Evolutionary conservation across 805 yeast genomes (phyloP).

Genomic region (Metschnikowia lochheadii): DNA sequence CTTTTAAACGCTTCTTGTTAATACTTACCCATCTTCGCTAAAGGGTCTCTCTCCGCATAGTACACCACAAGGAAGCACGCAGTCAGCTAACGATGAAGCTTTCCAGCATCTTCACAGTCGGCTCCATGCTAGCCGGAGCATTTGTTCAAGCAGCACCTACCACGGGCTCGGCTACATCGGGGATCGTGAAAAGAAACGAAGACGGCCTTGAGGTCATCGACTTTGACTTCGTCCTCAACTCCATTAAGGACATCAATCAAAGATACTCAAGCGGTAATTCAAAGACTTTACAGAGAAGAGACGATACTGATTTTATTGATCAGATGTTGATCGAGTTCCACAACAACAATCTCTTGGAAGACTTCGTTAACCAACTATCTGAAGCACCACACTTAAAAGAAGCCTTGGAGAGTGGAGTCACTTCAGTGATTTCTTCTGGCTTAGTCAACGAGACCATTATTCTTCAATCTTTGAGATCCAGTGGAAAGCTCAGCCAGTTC

Average conservation of each 20-base stretch:
- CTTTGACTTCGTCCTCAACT: constrained; percentile 14
- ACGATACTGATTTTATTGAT: constrained; percentile 15
- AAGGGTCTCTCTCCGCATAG: background rate
- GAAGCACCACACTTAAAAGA: constrained; percentile 15
- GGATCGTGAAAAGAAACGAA: constrained; percentile 12
- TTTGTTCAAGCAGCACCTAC: constrained; percentile 24
- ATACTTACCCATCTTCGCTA: background rate
- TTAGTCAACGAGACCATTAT: constrained; percentile 16
- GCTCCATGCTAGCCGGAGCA: constrained; percentile 16
- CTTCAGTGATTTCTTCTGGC: constrained; percentile 14
- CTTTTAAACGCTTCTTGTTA: background rate
- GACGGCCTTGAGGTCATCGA: constrained; percentile 13
- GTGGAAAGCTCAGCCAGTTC: constrained; percentile 13
- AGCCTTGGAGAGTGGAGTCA: constrained; percentile 14
- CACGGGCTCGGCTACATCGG: constrained; percentile 9
- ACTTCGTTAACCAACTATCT: constrained; percentile 17
- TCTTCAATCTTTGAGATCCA: constrained; percentile 11
- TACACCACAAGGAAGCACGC: background rate
- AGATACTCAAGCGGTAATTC: constrained; percentile 10
- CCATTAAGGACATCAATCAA: constrained; percentile 12
- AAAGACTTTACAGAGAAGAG: constrained; percentile 12
- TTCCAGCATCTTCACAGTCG: constrained; percentile 16
- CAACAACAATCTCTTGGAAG: constrained; percentile 14
- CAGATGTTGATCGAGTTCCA: constrained; percentile 17
- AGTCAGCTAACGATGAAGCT: constrained; percentile 18